phyloP scores from a whole-genome alignment of 2,329 filamentous ascomycete species.

The Penicillium sp. region DNA sequence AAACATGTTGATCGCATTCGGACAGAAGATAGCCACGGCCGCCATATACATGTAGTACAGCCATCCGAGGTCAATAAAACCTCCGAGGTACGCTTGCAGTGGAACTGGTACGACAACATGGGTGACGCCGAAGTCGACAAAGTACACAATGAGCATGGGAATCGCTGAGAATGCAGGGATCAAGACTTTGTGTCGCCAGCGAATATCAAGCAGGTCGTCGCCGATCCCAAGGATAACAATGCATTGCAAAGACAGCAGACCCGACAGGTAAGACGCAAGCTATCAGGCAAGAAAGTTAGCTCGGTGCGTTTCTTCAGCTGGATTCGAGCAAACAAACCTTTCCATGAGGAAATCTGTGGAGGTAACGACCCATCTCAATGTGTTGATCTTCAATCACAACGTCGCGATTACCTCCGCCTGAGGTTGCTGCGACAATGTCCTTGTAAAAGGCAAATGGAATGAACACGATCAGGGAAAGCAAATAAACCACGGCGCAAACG shows the following conservation, averaged over 20 bases:
- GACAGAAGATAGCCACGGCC: constrained; percentile 92
- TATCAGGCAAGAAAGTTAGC: constrained; percentile 36
- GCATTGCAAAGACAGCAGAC: constrained; percentile 87
- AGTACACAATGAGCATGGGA: constrained; percentile 93
- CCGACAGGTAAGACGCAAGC: constrained; percentile 93
- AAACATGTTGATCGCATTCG: constrained; percentile 99
- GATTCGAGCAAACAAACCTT: constrained; percentile 60
- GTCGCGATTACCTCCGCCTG: constrained; percentile 88
- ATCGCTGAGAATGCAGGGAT: constrained; percentile 93
- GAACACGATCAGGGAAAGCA: constrained; percentile 85
- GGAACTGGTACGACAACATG: constrained; percentile 88
- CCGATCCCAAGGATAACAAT: constrained; percentile 89
- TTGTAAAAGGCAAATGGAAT: constrained; percentile 98
- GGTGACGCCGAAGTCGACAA: constrained; percentile 97
- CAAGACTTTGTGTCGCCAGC: constrained; percentile 98
- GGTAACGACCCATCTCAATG: constrained; percentile 77
- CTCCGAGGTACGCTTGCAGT: constrained; percentile 79
- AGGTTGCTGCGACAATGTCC: constrained; percentile 93
- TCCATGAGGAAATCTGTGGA: constrained; percentile 91
- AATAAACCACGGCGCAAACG: constrained; percentile 87
- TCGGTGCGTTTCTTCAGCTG: neutral
- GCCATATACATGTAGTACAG: constrained; percentile 98
- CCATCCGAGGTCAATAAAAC: constrained; percentile 77
- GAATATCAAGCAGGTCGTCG: constrained; percentile 96
- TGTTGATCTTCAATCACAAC: constrained; percentile 72